Percentiles rank a stretch among this genome's conserved stretches.
Conservation (phyloP, 2,329 filamentous ascomycete species). For the Alternaria dauci region DNA sequence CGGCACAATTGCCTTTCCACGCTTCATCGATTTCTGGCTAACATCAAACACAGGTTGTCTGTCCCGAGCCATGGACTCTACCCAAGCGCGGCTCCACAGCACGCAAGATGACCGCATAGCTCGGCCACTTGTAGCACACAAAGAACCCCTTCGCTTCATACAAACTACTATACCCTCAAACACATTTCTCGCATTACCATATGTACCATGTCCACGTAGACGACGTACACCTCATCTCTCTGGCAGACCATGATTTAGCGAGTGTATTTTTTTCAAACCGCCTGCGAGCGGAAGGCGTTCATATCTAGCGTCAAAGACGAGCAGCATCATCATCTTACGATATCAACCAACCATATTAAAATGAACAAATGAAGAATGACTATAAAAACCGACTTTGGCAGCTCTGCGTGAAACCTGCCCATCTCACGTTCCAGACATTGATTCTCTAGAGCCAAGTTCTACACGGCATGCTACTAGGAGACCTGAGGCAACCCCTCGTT, state of each 20-base stretch:
- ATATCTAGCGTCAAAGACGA: not conserved
- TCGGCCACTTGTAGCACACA: not conserved
- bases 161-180: conserved; percentile 6
- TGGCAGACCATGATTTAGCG: conserved; percentile 16
- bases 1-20: conserved; percentile 45
- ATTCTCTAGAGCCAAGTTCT: not conserved
- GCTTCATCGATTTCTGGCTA: conserved; percentile 11
- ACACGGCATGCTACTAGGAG: not conserved
- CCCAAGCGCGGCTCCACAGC: conserved; percentile 53
- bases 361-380: not conserved
- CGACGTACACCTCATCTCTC: conserved; percentile 6
- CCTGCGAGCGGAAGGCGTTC: not conserved
- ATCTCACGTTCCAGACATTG: not conserved
- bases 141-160: conserved; percentile 12
- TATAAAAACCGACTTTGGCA: not conserved
- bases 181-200: not conserved
- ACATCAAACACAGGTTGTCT: conserved; percentile 52
- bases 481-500: conserved; percentile 1
- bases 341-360: not conserved
- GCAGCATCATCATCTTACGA: conserved; percentile 3
- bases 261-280: conserved; percentile 5
- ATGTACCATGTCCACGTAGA: conserved; percentile 15
- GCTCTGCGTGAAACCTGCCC: not conserved
- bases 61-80: conserved; percentile 60
- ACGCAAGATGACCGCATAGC: conserved; percentile 31